phyloP scores from a whole-genome alignment of 1,139 yeast genomes.

The Schwanniomyces etchellsii region DNA sequence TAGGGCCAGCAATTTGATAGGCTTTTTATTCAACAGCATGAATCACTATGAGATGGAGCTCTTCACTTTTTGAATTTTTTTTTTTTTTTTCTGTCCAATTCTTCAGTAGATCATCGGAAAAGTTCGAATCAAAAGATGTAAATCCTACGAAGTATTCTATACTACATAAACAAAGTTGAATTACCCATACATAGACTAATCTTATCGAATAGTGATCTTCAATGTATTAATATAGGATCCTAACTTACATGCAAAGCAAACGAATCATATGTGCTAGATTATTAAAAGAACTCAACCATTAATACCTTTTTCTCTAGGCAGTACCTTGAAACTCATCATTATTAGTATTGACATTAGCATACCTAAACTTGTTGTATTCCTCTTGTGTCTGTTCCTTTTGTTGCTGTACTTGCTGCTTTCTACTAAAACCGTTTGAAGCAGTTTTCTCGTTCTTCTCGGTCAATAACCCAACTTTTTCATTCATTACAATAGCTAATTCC shows the following conservation, averaged over 20 bases:
- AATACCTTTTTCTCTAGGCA: slow-evolving; percentile 9
- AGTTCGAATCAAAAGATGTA: too few species aligned
- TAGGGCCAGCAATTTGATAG: slow-evolving; percentile 37
- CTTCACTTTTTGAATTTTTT: neutral
- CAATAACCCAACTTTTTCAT: slow-evolving; percentile 78
- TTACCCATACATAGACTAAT: neutral
- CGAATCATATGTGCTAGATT: too few species aligned
- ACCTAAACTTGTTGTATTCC: slow-evolving; percentile 39
- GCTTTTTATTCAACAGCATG: slow-evolving; percentile 14
- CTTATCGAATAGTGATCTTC: neutral
- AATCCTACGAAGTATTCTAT: too few species aligned
- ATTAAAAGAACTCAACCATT: too few species aligned
- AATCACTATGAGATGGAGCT: neutral
- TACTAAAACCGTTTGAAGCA: slow-evolving; percentile 65
- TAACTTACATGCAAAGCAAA: neutral
- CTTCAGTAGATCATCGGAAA: too few species aligned
- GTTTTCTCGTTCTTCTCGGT: slow-evolving; percentile 84
- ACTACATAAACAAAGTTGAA: too few species aligned
- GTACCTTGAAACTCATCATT: slow-evolving; percentile 44
- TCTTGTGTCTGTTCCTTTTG: slow-evolving; percentile 29
- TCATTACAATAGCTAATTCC: slow-evolving; percentile 80
- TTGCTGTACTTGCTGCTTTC: slow-evolving; percentile 26
- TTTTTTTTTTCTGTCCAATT: neutral
- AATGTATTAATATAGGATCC: neutral
- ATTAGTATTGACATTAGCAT: slow-evolving; percentile 41